phyloP scores from a whole-genome alignment of 2,329 filamentous ascomycete species.

The Coniochaeta sp. region DNA sequence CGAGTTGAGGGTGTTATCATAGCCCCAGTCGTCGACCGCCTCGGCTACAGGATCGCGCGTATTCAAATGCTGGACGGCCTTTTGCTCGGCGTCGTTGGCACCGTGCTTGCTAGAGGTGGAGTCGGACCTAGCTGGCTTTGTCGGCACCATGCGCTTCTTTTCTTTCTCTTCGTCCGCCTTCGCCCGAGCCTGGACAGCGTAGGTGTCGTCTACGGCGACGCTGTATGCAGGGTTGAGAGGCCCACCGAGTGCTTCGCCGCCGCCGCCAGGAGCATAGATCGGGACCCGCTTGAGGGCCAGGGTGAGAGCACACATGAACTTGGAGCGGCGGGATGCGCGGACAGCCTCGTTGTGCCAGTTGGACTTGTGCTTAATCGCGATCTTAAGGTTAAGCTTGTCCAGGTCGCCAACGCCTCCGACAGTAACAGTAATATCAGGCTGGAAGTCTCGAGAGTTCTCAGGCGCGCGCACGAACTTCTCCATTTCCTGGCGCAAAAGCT shows the following conservation, averaged over 20 bases:
- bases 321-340: slow-evolving; percentile 74
- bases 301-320: slow-evolving; percentile 93
- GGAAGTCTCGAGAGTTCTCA: slow-evolving; percentile 87
- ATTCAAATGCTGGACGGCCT: slow-evolving; percentile 38
- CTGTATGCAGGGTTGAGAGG: slow-evolving; percentile 74
- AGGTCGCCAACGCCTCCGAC: slow-evolving; percentile 74
- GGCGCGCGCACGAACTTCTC: slow-evolving; percentile 73
- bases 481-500: slow-evolving; percentile 78
- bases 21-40: slow-evolving; percentile 29
- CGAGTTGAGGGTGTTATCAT: slow-evolving; percentile 25
- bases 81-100: slow-evolving; percentile 24
- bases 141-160: slow-evolving; percentile 56
- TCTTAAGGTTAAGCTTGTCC: slow-evolving; percentile 76
- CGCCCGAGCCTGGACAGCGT: slow-evolving; percentile 57
- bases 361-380: slow-evolving; percentile 86
- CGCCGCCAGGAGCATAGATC: slow-evolving; percentile 74
- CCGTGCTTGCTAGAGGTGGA: slow-evolving; percentile 9
- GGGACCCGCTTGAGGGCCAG: slow-evolving; percentile 80
- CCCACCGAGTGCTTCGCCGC: slow-evolving; percentile 51
- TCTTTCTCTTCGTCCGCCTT: slow-evolving; percentile 54
- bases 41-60: slow-evolving; percentile 23
- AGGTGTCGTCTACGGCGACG: slow-evolving; percentile 63
- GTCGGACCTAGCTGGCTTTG: slow-evolving; percentile 13
- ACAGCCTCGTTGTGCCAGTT: slow-evolving; percentile 86
- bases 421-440: slow-evolving; percentile 72